Base-by-base conservation (phyloP, 331 rosid genomes). In the Quercus phellos region DNA sequence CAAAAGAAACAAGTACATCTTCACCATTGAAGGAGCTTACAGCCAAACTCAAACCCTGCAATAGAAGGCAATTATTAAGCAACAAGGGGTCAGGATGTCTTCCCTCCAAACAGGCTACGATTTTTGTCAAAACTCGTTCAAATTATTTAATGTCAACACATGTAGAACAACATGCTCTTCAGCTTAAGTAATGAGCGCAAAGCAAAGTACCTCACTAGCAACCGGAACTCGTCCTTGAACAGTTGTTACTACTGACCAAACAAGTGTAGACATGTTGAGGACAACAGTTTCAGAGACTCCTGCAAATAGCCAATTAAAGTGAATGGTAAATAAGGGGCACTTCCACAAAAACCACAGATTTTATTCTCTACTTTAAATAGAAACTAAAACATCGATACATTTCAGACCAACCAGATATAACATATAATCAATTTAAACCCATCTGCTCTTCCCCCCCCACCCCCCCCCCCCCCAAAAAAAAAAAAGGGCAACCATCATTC, bases 241-340 rank as follows among this genome's bases (percentile, higher is more conserved):
- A 38, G 92, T 88, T 81, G 98, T 90, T 72, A 94, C 94, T 68
- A 89, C 97, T 22, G 96, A 94, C 98, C 98, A 94, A 79, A 87
- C 89, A 82, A 94, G 89, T 11, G 97, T 88, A 74, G 96, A 89
- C 98, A 94, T 94, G 79, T 94, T 94, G 60, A 94, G 84, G 66
- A 90, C 91, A 56, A 85, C 89, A 14, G 97, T 92, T 82, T 92
- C 96, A 1, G 96, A 94, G 79, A 74, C 96, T 59, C 97, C 97
- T 92, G 93, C 81, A 82, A 74, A 61, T 68, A 30, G 10, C 72
- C 42, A 43, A 77, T 77, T 21, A 60, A n/a, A 11, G 78, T 16
- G 35, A 70, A 76, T 67, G 79, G 46, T 3, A 82, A 34, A 69
- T 70, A 76, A 27, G 32, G 59, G 53, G 74, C 72, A 68, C 59